These are phyloP conservation scores for Gnomoniopsis sp. DNA, from an alignment of 2,329 filamentous ascomycete genomes.

Conservation along the genomic window DNA sequence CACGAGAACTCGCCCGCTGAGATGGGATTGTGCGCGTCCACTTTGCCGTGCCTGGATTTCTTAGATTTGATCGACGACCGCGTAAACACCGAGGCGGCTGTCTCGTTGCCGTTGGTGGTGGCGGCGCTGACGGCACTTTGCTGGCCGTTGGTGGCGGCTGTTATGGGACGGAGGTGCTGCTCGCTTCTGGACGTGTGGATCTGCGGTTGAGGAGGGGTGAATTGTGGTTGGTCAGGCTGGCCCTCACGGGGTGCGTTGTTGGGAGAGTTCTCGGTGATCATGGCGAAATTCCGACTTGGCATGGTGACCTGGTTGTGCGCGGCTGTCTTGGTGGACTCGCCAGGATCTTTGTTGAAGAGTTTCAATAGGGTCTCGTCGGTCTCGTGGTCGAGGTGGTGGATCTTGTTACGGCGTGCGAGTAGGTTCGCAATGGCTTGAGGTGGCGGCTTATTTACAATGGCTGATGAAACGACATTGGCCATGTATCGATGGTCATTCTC, in stretches of 20 bases:
- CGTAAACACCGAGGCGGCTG: not conserved
- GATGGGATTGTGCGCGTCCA: conserved; percentile 66
- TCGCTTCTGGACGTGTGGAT: conserved; percentile 1
- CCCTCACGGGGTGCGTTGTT: conserved; percentile 33
- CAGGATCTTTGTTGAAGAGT: conserved; percentile 89
- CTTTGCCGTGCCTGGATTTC: not conserved
- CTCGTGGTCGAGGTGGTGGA: conserved; percentile 63
- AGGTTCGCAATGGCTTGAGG: conserved; percentile 86
- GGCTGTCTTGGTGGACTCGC: conserved; percentile 69
- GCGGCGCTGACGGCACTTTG: not conserved
- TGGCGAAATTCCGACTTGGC: conserved; percentile 89
- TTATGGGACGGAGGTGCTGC: conserved; percentile 3
- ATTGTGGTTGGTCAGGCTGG: not conserved
- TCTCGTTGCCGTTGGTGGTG: conserved; percentile 5
- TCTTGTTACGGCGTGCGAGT: conserved; percentile 84
- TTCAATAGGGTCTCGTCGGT: conserved; percentile 92
- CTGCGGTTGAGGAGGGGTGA: not conserved
- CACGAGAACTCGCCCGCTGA: conserved; percentile 74
- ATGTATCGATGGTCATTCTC: conserved; percentile 91
- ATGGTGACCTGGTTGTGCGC: conserved; percentile 82
- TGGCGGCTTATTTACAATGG: conserved; percentile 93
- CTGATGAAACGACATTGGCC: conserved; percentile 89
- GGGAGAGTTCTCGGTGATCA: conserved; percentile 83
- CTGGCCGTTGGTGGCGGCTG: conserved; percentile 14
- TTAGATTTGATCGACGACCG: conserved; percentile 11